Conservation (phyloP, 495 filamentous ascomycete species). For the Patellaria atrata region DNA sequence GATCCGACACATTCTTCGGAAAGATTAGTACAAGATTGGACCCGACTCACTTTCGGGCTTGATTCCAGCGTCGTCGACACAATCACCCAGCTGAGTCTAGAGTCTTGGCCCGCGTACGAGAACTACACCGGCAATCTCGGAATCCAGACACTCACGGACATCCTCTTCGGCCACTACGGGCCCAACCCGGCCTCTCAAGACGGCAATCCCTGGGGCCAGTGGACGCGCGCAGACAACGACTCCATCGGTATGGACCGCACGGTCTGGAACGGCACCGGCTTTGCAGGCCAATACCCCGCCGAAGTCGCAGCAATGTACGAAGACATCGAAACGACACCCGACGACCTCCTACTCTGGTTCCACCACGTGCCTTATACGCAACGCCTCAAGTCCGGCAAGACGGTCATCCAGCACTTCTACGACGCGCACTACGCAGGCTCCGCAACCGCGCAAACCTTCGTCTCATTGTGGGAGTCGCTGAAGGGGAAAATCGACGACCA, state of each 20-base stretch:
- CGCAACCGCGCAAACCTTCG: conserved; percentile 43
- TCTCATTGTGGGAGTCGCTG: conserved; percentile 38
- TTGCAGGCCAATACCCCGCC: conserved; percentile 48
- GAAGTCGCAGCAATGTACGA: conserved; percentile 45
- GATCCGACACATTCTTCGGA: conserved; percentile 34
- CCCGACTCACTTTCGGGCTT: conserved; percentile 45
- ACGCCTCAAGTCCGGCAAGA: conserved; percentile 46
- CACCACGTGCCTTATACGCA: conserved; percentile 61
- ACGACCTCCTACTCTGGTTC: conserved; percentile 60
- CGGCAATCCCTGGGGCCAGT: conserved; percentile 56
- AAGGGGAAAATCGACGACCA: conserved; percentile 43
- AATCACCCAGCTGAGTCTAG: conserved; percentile 50
- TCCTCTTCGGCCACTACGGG: conserved; percentile 50
- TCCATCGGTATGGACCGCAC: conserved; percentile 64
- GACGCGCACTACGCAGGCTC: conserved; percentile 53
- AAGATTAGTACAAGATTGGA: conserved; percentile 48
- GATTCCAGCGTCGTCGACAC: conserved; percentile 39
- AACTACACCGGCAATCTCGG: conserved; percentile 58
- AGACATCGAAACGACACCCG: conserved; percentile 47
- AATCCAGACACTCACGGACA: conserved; percentile 55
- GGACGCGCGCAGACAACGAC: conserved; percentile 47
- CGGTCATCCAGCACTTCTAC: conserved; percentile 66
- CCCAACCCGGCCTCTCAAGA: conserved; percentile 54
- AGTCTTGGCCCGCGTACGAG: conserved; percentile 57
- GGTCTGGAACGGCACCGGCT: conserved; percentile 49